These are phyloP conservation scores for Pistacia vera DNA, from an alignment of 345 rosid species.

Conservation along the genomic window DNA sequence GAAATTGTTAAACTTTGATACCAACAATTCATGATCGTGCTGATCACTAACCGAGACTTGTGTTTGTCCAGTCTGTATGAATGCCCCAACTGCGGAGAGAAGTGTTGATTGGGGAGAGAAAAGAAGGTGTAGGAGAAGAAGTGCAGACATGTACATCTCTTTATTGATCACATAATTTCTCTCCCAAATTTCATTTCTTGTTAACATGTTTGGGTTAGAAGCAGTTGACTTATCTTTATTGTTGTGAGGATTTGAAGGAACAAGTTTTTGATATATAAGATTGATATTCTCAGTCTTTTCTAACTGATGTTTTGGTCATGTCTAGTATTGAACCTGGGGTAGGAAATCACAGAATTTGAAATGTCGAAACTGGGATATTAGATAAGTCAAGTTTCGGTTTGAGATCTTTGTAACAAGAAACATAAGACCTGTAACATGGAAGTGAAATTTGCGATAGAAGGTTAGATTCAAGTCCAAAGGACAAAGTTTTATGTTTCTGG, in stretches of 20 bases:
- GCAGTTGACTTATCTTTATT: neutral
- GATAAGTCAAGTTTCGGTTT: neutral
- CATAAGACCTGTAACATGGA: too few relatives aligned
- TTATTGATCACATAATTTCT: neutral
- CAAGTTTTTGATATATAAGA: neutral
- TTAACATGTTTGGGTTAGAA: neutral
- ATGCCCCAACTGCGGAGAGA: conserved; percentile 10
- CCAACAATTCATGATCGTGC: conserved; percentile 22
- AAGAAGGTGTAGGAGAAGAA: conserved; percentile 5
- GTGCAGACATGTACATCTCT: conserved; percentile 4
- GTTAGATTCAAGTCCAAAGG: too few relatives aligned
- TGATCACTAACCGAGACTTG: conserved; percentile 27
- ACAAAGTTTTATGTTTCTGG: too few relatives aligned
- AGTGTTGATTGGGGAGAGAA: neutral
- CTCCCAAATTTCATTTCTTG: neutral
- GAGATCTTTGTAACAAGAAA: too few relatives aligned
- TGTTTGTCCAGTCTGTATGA: conserved; percentile 31
- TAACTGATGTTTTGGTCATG: neutral
- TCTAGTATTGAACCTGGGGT: neutral
- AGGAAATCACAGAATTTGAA: too few relatives aligned
- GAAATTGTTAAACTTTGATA: neutral
- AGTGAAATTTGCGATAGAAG: too few relatives aligned
- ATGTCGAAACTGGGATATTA: neutral
- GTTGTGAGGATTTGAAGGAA: neutral
- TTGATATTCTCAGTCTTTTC: neutral